phyloP scores from a whole-genome alignment of 1,284 basidiomycete genomes.

The Irpex sp. region DNA sequence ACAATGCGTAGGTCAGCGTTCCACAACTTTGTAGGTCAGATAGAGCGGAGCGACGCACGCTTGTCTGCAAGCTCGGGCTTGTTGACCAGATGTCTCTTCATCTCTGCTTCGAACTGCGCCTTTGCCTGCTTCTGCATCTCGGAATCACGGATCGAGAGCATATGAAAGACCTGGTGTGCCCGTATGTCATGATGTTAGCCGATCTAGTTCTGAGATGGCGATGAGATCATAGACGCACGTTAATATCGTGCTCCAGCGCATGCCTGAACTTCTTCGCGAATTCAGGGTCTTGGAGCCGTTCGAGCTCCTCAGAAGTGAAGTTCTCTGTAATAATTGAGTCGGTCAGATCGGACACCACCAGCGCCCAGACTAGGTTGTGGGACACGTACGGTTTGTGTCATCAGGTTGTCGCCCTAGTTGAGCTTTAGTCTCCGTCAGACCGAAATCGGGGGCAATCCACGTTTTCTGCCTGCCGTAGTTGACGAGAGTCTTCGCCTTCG shows the following conservation, averaged over 20 bases:
- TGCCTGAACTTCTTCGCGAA: conserved; percentile 48
- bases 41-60: conserved; percentile 29
- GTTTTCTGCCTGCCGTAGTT: conserved; percentile 63
- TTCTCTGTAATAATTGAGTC: conserved; percentile 28
- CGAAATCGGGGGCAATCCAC: conserved; percentile 54
- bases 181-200: neutral
- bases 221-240: conserved; percentile 32
- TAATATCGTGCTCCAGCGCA: conserved; percentile 47
- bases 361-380: neutral
- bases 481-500: conserved; percentile 43
- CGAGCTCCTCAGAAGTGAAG: conserved; percentile 53
- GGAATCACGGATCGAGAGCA: neutral
- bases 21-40: neutral
- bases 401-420: conserved; percentile 32
- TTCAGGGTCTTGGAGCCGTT: conserved; percentile 42
- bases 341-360: neutral
- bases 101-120: conserved; percentile 40
- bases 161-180: neutral
- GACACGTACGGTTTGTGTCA: conserved; percentile 37
- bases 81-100: conserved; percentile 47
- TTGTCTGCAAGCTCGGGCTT: conserved; percentile 59
- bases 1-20: neutral
- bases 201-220: neutral
- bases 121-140: conserved; percentile 22
- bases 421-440: conserved; percentile 33